These are phyloP conservation scores for Boletus tylopilopsis DNA, from an alignment of 768 basidiomycete genomes.

Conservation along the genomic window DNA sequence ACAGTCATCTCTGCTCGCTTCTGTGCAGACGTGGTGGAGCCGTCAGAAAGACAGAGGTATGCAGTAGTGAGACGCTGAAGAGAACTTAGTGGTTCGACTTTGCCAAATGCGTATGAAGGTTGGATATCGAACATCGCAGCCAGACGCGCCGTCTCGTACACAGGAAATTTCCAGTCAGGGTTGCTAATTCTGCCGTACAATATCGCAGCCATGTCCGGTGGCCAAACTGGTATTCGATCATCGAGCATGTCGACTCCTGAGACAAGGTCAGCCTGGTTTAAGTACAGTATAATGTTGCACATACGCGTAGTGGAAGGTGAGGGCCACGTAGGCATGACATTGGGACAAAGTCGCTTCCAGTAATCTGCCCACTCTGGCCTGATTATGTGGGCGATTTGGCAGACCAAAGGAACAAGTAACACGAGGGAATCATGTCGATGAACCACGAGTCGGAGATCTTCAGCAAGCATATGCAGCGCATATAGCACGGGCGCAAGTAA, in stretches of 20 bases:
- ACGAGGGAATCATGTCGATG: slow-evolving; percentile 53
- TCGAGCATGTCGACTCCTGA: slow-evolving; percentile 49
- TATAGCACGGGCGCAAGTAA: slow-evolving; percentile 60
- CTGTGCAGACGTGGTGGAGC: slow-evolving; percentile 44
- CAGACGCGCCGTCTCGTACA: slow-evolving; percentile 41
- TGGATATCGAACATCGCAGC: slow-evolving; percentile 47
- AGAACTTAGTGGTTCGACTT: slow-evolving; percentile 52
- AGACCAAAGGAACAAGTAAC: slow-evolving; percentile 59
- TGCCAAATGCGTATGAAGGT: slow-evolving; percentile 59
- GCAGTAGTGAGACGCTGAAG: slow-evolving; percentile 51
- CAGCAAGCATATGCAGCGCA: slow-evolving; percentile 77
- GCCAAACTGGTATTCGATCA: slow-evolving; percentile 71
- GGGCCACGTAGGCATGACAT: slow-evolving; percentile 58
- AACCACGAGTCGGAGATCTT: slow-evolving; percentile 59
- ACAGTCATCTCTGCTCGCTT: slow-evolving; percentile 68
- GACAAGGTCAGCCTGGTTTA: slow-evolving; percentile 10
- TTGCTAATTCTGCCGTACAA: slow-evolving; percentile 56
- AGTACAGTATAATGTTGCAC: background rate
- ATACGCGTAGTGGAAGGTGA: slow-evolving; percentile 35
- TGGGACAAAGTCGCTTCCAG: slow-evolving; percentile 80
- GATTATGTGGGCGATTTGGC: slow-evolving; percentile 56
- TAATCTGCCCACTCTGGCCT: slow-evolving; percentile 90
- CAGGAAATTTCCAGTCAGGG: slow-evolving; percentile 63
- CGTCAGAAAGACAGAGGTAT: slow-evolving; percentile 60
- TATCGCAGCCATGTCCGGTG: slow-evolving; percentile 71